phyloP scores from a whole-genome alignment of 257 asterid genomes.

The Petunia secreta region DNA sequence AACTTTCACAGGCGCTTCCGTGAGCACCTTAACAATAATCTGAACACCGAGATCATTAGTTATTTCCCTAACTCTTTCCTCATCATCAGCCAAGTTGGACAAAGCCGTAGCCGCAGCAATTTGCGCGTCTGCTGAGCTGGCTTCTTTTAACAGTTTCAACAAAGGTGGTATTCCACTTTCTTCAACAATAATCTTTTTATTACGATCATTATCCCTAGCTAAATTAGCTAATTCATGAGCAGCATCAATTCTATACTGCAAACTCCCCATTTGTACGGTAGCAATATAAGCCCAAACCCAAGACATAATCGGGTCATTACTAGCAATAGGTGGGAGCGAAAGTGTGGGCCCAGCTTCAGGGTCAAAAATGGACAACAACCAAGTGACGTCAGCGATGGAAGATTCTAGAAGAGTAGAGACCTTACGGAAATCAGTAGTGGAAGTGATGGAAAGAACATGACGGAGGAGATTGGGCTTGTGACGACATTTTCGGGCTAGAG shows the following conservation, averaged over 20 bases:
- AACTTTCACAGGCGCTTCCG: conserved; percentile 66
- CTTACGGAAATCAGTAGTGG: conserved; percentile 76
- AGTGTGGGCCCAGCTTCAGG: conserved; percentile 64
- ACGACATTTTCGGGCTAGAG: conserved; percentile 67
- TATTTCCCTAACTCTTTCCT: conserved; percentile 58
- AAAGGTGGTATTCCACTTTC: conserved; percentile 78
- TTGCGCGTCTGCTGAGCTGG: conserved; percentile 62
- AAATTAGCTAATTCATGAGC: conserved; percentile 67
- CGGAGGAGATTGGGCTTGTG: conserved; percentile 56
- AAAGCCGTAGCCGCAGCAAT: conserved; percentile 67
- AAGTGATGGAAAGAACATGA: conserved; percentile 64
- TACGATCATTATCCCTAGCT: conserved; percentile 81
- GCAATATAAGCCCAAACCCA: conserved; percentile 90
- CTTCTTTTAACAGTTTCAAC: conserved; percentile 63
- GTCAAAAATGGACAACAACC: conserved; percentile 68
- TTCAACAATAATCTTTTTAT: conserved; percentile 77
- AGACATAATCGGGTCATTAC: conserved; percentile 79
- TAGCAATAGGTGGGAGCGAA: conserved; percentile 79
- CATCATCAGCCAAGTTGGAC: conserved; percentile 53
- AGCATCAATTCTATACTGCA: conserved; percentile 65
- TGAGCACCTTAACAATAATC: conserved; percentile 61
- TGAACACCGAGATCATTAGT: conserved; percentile 59
- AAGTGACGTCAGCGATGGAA: conserved; percentile 71
- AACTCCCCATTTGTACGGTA: conserved; percentile 61
- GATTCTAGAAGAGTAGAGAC: conserved; percentile 53